phyloP scores from a whole-genome alignment of 2,329 filamentous ascomycete genomes.

The Penicillium sp. region DNA sequence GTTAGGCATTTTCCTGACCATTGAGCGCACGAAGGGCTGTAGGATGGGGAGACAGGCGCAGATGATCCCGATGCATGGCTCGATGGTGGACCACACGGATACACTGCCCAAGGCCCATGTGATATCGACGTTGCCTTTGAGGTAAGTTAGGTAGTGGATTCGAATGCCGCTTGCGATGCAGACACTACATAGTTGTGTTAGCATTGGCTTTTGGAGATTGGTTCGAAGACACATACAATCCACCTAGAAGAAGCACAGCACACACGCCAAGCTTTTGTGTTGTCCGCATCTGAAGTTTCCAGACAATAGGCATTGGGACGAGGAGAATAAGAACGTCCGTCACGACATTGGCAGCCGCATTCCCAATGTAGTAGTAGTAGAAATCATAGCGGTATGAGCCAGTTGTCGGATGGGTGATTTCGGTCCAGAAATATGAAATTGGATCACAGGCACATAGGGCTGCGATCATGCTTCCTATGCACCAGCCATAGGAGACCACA shows the following conservation, averaged over 20 bases:
- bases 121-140: constrained; percentile 7
- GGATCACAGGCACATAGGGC: constrained; percentile 8
- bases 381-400: constrained; percentile 11
- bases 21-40: constrained; percentile 17
- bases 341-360: constrained; percentile 10
- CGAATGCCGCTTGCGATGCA: constrained; percentile 17
- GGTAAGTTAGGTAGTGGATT: constrained; percentile 12
- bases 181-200: constrained; percentile 6
- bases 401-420: not conserved
- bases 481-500: constrained; percentile 12
- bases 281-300: constrained; percentile 10
- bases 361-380: constrained; percentile 16
- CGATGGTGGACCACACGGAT: constrained; percentile 19
- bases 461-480: constrained; percentile 10
- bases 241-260: constrained; percentile 12
- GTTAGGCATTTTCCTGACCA: constrained; percentile 5
- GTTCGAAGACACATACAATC: constrained; percentile 3
- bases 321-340: constrained; percentile 16
- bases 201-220: not conserved
- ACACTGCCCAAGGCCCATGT: constrained; percentile 16
- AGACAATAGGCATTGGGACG: constrained; percentile 12
- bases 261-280: constrained; percentile 15
- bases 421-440: constrained; percentile 14
- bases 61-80: constrained; percentile 19
- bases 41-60: constrained; percentile 21